A percentile compares a stretch with the other conserved stretches of the same genome.
These are phyloP conservation scores for Globisporangium spinosum DNA, from an alignment of 352 stramenopile species.

Conservation along the genomic window DNA sequence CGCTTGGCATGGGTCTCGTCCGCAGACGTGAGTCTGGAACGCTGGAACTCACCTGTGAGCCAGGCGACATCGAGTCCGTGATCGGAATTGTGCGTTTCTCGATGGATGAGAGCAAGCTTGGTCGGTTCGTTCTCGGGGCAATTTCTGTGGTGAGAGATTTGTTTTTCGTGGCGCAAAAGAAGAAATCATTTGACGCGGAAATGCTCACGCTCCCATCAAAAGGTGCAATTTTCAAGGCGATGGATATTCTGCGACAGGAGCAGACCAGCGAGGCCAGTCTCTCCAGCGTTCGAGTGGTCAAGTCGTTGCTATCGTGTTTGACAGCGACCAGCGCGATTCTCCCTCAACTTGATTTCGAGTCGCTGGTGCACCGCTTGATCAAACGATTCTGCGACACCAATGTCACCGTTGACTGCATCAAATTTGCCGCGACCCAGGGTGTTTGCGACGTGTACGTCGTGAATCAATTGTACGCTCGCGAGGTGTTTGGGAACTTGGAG, in stretches of 20 bases:
- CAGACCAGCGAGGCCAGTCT: conserved; percentile 9
- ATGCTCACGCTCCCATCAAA: conserved; percentile 29
- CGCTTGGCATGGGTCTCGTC: not conserved
- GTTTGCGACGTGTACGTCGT: conserved; percentile 34
- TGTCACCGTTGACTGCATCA: conserved; percentile 25
- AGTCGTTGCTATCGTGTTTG: conserved; percentile 15
- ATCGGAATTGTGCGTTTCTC: conserved; percentile 23
- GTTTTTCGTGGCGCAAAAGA: conserved; percentile 45
- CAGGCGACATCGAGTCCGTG: conserved; percentile 19
- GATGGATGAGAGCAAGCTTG: conserved; percentile 8
- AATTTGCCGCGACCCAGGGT: conserved; percentile 33
- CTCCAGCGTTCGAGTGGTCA: conserved; percentile 3
- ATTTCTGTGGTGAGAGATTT: conserved; percentile 27
- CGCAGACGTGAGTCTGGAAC: not conserved
- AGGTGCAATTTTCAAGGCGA: conserved; percentile 27
- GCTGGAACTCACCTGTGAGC: conserved; percentile 7
- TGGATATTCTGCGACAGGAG: conserved; percentile 31
- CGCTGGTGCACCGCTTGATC: conserved; percentile 13
- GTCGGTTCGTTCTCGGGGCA: conserved; percentile 25
- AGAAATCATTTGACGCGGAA: conserved; percentile 47
- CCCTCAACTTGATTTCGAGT: conserved; percentile 14
- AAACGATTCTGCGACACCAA: conserved; percentile 17
- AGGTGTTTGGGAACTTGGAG: conserved; percentile 2
- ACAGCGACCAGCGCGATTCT: conserved; percentile 6
- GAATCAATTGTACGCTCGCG: conserved; percentile 17